Percentiles rank a stretch among this genome's conserved stretches.
Conservation (phyloP, 768 basidiomycete species). For the Rhodotorula paludigena region DNA sequence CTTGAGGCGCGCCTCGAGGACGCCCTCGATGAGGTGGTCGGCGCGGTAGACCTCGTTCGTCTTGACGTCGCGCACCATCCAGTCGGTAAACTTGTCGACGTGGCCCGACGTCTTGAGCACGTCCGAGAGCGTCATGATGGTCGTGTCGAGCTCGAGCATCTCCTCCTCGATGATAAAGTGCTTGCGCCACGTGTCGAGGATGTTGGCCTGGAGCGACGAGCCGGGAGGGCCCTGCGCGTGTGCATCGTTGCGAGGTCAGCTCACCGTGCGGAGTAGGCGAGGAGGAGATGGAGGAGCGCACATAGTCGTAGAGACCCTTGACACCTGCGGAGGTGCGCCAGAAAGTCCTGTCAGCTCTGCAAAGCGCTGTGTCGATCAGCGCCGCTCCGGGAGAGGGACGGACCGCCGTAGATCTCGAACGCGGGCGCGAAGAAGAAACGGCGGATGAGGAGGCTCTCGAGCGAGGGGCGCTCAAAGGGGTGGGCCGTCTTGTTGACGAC, state of each 20-base stretch:
- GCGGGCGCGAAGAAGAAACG: constrained; percentile 98
- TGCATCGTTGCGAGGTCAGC: neutral
- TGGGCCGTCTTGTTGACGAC: constrained; percentile 42
- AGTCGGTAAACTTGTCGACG: constrained; percentile 95
- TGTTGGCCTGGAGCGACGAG: constrained; percentile 90
- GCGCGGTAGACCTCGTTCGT: constrained; percentile 65
- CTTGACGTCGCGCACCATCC: constrained; percentile 60
- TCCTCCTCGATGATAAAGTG: constrained; percentile 98
- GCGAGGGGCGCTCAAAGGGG: constrained; percentile 73
- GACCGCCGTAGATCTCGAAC: constrained; percentile 98
- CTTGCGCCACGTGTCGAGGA: constrained; percentile 90
- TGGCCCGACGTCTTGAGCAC: constrained; percentile 97
- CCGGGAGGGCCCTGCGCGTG: constrained; percentile 71
- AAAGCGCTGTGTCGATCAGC: too few relatives aligned
- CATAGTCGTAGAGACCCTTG: constrained; percentile 92
- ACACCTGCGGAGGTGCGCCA: constrained; percentile 58
- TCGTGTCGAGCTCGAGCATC: constrained; percentile 98
- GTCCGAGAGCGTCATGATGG: constrained; percentile 89
- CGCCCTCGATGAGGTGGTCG: constrained; percentile 45
- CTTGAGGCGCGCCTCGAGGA: constrained; percentile 80
- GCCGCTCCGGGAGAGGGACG: constrained; percentile 41
- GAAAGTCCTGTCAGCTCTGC: neutral
- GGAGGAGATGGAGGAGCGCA: constrained; percentile 6
- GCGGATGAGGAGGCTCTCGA: constrained; percentile 79
- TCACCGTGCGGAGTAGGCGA: neutral